Evolutionary conservation across 345 rosid genomes (phyloP).

Genomic region (Salix viminalis): DNA sequence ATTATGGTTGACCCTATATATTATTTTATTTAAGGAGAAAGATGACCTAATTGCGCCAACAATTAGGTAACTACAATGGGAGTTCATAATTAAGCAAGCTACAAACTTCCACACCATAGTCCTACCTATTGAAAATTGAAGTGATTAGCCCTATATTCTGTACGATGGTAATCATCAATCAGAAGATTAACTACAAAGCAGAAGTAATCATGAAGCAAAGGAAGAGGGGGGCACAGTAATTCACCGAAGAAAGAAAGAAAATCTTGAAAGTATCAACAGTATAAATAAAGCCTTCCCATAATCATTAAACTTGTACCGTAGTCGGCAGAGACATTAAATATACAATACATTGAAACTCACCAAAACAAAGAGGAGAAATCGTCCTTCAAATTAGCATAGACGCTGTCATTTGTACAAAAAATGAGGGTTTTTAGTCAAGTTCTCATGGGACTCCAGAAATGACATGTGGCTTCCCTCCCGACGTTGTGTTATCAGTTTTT

Average conservation of each 20-base stretch:
- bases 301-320: slow-evolving; percentile 4
- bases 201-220: slow-evolving; percentile 17
- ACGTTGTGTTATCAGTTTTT: slow-evolving; percentile 11
- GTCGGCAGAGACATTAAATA: slow-evolving; percentile 14
- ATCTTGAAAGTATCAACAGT: background rate
- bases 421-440: slow-evolving; percentile 18
- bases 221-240: background rate
- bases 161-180: slow-evolving; percentile 23
- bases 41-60: background rate
- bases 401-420: background rate
- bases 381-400: background rate
- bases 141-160: background rate
- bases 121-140: background rate
- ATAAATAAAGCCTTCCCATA: background rate
- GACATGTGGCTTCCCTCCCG: slow-evolving; percentile 28
- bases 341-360: background rate
- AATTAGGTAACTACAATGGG: background rate
- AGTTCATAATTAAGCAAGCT: background rate
- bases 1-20: too few relatives aligned
- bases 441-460: slow-evolving; percentile 17
- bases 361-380: background rate
- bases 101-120: background rate
- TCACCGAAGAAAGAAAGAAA: background rate
- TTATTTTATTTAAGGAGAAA: background rate
- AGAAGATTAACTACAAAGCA: slow-evolving; percentile 19